Base-by-base conservation (phyloP, 805 yeast genomes). In the Teunomyces stri region DNA sequence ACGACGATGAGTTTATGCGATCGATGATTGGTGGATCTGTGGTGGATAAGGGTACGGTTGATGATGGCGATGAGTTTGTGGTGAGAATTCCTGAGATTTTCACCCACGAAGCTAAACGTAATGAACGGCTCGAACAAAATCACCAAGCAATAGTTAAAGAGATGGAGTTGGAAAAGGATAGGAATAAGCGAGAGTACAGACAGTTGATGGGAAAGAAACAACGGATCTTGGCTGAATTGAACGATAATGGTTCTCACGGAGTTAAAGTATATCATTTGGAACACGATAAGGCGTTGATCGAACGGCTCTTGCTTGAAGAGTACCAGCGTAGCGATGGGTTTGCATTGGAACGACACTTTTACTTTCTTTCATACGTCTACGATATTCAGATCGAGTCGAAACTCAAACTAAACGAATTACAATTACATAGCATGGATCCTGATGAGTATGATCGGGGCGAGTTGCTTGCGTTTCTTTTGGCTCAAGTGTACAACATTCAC, bases 71-170 rank as follows among this genome's bases (percentile, higher is more conserved):
- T 22, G 64, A 57, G 20, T 60, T 59, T 33, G 49, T 53, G 2
- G 22, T 65, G 2, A 49, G 45, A 6, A 49, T 69, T 18, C 73
- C 74, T 1, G 43, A 62, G 11, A 55, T 69, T 2, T 69, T 69
- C 45, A 53, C 54, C 28, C 52, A 54, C 12, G 65, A 61, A 34
- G 73, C 67, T 18, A 57, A 53, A 34, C 54, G 51, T 37, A 64
- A 69, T 44, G 58, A 60, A 22, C 47, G 52, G 44, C 48, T 68
- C 6, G 51, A 57, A n/a, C 46, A 42, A 28, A 55, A 51, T 41
- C 56, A 60, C 40, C 34, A 46, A 4, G 50, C 56, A 28, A 61
- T 68, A 27, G 46, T 57, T 22, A 45, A 45, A 6, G 61, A 56
- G 16, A 31, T 66, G 27, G 45, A n/a, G 2, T 46, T 49, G 9